Conservation (phyloP, 2,329 filamentous ascomycete species). For the Scytalidium sp. region DNA sequence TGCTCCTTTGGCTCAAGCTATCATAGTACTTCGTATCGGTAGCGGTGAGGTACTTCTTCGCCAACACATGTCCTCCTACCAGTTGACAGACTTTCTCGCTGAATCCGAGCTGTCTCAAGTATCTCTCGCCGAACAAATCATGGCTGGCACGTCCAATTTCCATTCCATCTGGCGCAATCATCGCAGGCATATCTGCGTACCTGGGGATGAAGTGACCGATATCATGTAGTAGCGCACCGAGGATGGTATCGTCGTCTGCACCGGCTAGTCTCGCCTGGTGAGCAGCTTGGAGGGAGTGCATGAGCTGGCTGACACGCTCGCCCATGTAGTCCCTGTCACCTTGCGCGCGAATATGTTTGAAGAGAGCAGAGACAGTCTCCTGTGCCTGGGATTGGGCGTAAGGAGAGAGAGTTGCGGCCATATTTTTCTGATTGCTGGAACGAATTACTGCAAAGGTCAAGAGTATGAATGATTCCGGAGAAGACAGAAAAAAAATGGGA, state of each 20-base stretch:
- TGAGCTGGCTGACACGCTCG: slow-evolving; percentile 7
- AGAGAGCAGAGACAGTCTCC: slow-evolving; percentile 7
- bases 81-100: slow-evolving; percentile 2
- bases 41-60: slow-evolving; percentile 8
- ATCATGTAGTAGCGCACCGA: slow-evolving; percentile 9
- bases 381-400: not conserved
- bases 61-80: slow-evolving; percentile 6
- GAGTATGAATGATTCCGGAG: no score
- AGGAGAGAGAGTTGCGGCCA: not conserved
- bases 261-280: slow-evolving; percentile 2
- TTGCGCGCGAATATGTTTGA: slow-evolving; percentile 6
- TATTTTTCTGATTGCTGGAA: not conserved
- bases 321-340: slow-evolving; percentile 6
- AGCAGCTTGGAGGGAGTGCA: slow-evolving; percentile 6
- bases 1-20: slow-evolving; percentile 8
- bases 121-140: slow-evolving; percentile 5
- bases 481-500: no score
- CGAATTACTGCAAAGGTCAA: no score
- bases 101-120: slow-evolving; percentile 4
- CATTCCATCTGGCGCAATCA: slow-evolving; percentile 8
- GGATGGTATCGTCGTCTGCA: slow-evolving; percentile 6
- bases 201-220: slow-evolving; percentile 7
- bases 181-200: slow-evolving; percentile 5
- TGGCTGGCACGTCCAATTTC: slow-evolving; percentile 6
- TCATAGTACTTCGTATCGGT: slow-evolving; percentile 6